A percentile compares a stretch with the other conserved stretches of the same genome.
These are phyloP conservation scores for Eucalyptus cloeziana DNA, from an alignment of 345 rosid species.

Conservation along the genomic window DNA sequence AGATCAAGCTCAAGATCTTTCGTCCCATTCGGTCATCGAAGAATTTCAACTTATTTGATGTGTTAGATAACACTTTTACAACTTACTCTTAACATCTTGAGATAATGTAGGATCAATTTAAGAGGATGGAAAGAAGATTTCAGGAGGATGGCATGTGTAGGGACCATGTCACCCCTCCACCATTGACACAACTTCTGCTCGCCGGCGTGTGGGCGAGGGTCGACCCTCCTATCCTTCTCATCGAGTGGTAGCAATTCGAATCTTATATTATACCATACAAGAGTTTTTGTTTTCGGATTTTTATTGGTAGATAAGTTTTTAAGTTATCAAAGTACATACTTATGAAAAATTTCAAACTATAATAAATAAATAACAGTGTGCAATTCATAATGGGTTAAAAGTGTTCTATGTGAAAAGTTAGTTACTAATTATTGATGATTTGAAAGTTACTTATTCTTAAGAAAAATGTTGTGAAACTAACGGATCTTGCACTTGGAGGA, in stretches of 20 bases:
- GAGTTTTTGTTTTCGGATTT: background rate
- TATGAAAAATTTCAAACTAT: background rate
- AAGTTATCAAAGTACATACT: background rate
- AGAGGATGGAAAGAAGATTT: background rate
- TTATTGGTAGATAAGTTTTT: background rate
- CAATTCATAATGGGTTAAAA: background rate
- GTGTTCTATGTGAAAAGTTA: background rate
- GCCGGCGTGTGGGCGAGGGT: fast-evolving
- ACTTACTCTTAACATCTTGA: background rate
- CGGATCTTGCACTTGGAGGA: background rate
- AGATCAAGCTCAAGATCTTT: background rate
- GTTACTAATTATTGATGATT: background rate
- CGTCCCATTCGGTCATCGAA: fast-evolving
- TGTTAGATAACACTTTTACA: background rate
- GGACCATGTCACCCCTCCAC: background rate
- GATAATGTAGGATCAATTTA: background rate
- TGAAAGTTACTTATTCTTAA: background rate
- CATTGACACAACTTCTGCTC: background rate
- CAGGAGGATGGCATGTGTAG: background rate
- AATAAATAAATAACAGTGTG: background rate
- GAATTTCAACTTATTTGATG: background rate
- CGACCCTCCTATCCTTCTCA: background rate
- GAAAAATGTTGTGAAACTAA: background rate
- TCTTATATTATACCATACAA: background rate
- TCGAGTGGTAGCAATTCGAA: background rate